Evolutionary conservation across 306 rosid genomes (phyloP).

Genomic region (Malus fusca): DNA sequence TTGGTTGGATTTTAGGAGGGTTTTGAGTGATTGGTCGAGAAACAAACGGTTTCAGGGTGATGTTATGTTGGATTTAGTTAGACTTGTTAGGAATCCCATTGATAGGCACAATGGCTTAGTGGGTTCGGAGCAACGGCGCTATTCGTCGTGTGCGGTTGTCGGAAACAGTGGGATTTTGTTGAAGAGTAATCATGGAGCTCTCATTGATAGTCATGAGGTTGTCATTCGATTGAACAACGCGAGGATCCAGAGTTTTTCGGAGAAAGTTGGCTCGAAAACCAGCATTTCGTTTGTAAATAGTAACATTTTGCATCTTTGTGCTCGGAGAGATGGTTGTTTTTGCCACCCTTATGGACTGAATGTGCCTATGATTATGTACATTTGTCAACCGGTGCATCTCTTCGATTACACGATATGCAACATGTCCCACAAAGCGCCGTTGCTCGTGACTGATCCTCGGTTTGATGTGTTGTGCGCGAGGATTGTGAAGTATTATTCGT

Average conservation of each 20-base stretch:
- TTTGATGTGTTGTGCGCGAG: constrained; percentile 67
- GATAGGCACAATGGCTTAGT: constrained; percentile 30
- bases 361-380: constrained; percentile 76
- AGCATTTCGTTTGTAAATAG: constrained; percentile 82
- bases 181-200: constrained; percentile 46
- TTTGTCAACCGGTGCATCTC: constrained; percentile 88
- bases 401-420: constrained; percentile 76
- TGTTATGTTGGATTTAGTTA: constrained; percentile 53
- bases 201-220: constrained; percentile 65
- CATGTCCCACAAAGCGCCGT: constrained; percentile 57
- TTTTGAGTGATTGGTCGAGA: constrained; percentile 56
- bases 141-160: constrained; percentile 75
- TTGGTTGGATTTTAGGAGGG: constrained; percentile 73
- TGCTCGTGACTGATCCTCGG: constrained; percentile 75
- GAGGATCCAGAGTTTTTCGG: constrained; percentile 36
- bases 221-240: constrained; percentile 91
- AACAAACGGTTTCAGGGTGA: constrained; percentile 53
- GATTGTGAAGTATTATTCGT: constrained; percentile 86
- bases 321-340: constrained; percentile 71
- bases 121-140: constrained; percentile 21
- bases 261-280: constrained; percentile 77
- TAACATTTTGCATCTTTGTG: constrained; percentile 80
- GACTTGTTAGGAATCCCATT: constrained; percentile 42
- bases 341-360: constrained; percentile 79
- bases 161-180: constrained; percentile 94